A percentile compares a stretch with the other conserved stretches of the same genome.
Evolutionary conservation across 352 stramenopile species (phyloP).

Genomic region (Pythium diclinum): DNA sequence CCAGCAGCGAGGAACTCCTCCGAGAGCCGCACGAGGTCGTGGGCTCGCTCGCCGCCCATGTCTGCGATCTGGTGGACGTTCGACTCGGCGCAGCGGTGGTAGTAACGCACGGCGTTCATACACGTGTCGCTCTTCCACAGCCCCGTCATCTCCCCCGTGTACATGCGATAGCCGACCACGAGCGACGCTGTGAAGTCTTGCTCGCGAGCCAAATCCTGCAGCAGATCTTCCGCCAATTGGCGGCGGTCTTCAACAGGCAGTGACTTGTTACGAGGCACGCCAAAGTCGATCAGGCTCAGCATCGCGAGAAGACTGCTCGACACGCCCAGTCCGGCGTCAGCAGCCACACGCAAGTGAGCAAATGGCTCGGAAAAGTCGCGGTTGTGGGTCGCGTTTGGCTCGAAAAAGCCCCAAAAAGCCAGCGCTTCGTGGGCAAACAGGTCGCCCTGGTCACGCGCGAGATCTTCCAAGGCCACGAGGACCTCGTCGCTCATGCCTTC

Average conservation of each 20-base stretch:
- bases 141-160: constrained; percentile 35
- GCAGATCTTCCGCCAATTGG: constrained; percentile 30
- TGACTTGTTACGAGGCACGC: constrained; percentile 21
- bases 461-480: constrained; percentile 31
- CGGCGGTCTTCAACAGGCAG: constrained; percentile 30
- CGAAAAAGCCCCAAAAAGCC: constrained; percentile 63
- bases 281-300: constrained; percentile 57
- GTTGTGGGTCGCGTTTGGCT: constrained; percentile 27
- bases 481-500: constrained; percentile 45
- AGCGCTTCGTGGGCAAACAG: constrained; percentile 51
- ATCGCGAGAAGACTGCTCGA: constrained; percentile 47
- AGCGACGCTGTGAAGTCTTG: constrained; percentile 58
- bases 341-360: constrained; percentile 38
- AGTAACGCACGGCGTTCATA: constrained; percentile 41
- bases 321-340: constrained; percentile 39
- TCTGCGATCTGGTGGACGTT: constrained; percentile 55
- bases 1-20: constrained; percentile 35
- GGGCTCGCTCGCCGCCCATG: constrained; percentile 39
- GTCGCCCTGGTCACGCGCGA: constrained; percentile 34
- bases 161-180: constrained; percentile 50
- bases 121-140: constrained; percentile 26
- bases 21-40: constrained; percentile 48
- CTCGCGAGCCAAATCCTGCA: constrained; percentile 31
- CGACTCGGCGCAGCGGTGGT: constrained; percentile 50
- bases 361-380: constrained; percentile 46